phyloP scores from a whole-genome alignment of 2,329 filamentous ascomycete species.

The Paecilomyces formosus region DNA sequence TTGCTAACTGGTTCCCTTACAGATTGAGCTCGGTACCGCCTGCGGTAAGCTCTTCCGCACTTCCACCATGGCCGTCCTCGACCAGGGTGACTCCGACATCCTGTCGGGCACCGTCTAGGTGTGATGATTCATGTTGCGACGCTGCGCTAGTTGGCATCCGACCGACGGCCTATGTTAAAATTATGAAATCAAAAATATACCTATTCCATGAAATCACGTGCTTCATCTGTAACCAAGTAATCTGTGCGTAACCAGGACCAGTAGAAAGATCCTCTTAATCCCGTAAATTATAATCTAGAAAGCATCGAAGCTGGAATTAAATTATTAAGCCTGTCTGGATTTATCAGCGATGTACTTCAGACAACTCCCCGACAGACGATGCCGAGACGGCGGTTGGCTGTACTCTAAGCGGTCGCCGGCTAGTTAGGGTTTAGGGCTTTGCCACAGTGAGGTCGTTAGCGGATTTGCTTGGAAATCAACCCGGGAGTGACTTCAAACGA shows the following conservation, averaged over 20 bases:
- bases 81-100: slow-evolving; percentile 98
- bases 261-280: too few species aligned
- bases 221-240: neutral
- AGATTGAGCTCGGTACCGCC: slow-evolving; percentile 97
- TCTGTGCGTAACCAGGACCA: neutral
- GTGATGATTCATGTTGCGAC: neutral
- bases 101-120: slow-evolving; percentile 43
- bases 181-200: neutral
- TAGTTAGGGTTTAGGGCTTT: slow-evolving; percentile 36
- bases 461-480: slow-evolving; percentile 38
- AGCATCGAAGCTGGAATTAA: neutral
- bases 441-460: slow-evolving; percentile 28
- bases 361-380: neutral
- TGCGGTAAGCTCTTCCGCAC: slow-evolving; percentile 99
- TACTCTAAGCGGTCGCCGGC: neutral
- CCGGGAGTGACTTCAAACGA: slow-evolving; percentile 17
- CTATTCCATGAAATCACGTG: neutral
- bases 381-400: neutral
- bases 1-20: slow-evolving; percentile 50
- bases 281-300: neutral
- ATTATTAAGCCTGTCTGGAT: neutral
- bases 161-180: neutral
- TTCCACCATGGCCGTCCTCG: slow-evolving; percentile 93
- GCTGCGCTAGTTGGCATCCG: neutral
- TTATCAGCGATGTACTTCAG: neutral